phyloP scores from a whole-genome alignment of 305 asterid species.

The Euphrasia arctica region DNA sequence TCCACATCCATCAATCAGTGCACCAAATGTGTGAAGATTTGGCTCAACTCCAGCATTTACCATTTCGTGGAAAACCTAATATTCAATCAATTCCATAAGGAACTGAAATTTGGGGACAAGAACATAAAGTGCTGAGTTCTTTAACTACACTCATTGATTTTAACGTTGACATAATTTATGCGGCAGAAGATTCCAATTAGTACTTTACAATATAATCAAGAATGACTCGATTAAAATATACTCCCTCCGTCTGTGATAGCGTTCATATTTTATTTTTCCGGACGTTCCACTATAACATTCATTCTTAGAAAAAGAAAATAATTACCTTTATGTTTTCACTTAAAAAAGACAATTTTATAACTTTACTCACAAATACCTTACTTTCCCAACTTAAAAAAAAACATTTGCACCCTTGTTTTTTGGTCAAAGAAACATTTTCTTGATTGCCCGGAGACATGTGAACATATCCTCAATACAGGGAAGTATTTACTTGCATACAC shows the following conservation, averaged over 20 bases:
- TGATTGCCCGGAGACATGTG: no score
- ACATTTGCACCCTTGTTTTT: no score
- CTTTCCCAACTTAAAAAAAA: no score
- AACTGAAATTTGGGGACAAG: conserved; percentile 10
- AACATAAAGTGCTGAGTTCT: conserved; percentile 16
- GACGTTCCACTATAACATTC: no score
- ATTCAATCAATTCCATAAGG: conserved; percentile 29
- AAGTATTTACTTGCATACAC: neutral
- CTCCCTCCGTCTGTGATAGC: no score
- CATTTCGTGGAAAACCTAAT: conserved; percentile 97
- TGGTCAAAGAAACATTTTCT: no score
- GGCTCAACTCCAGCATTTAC: conserved; percentile 95
- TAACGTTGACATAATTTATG: conserved; percentile 7
- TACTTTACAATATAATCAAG: neutral
- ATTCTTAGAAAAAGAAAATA: no score
- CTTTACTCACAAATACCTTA: no score
- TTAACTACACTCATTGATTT: conserved; percentile 8
- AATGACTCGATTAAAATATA: neutral
- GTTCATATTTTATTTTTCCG: no score
- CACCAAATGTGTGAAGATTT: conserved; percentile 90
- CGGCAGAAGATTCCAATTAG: conserved; percentile 8
- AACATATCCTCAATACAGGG: no score
- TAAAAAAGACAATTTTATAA: no score
- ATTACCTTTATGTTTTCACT: no score
- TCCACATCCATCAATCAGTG: conserved; percentile 98